These are phyloP conservation scores for Alternaria sp. DNA, from an alignment of 2,329 filamentous ascomycete genomes.

Conservation along the genomic window DNA sequence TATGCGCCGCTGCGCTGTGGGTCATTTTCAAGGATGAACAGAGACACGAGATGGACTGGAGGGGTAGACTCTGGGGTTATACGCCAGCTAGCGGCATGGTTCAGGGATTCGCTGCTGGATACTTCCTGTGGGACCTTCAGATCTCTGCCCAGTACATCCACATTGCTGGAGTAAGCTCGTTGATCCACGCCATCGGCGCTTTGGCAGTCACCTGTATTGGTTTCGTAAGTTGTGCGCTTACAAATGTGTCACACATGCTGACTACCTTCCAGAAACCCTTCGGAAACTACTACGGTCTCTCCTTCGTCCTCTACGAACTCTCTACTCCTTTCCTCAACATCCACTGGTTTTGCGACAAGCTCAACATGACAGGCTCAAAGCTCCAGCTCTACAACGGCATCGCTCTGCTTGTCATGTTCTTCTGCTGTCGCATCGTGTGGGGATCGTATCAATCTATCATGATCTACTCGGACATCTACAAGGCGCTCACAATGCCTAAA, in stretches of 20 bases:
- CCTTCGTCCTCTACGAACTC: slow-evolving; percentile 86
- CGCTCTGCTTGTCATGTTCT: slow-evolving; percentile 74
- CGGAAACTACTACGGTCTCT: slow-evolving; percentile 80
- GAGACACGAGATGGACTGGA: slow-evolving; percentile 70
- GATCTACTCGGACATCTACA: slow-evolving; percentile 73
- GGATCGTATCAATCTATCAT: slow-evolving; percentile 73
- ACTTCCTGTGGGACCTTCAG: slow-evolving; percentile 83
- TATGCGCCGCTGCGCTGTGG: slow-evolving; percentile 75
- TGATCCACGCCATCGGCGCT: slow-evolving; percentile 78
- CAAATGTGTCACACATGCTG: slow-evolving; percentile 9
- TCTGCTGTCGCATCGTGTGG: slow-evolving; percentile 78
- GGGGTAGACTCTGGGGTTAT: slow-evolving; percentile 79
- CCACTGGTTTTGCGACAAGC: slow-evolving; percentile 91
- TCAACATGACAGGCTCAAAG: slow-evolving; percentile 76
- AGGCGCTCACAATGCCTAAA: slow-evolving; percentile 44
- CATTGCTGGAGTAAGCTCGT: slow-evolving; percentile 76
- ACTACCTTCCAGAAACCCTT: slow-evolving; percentile 71
- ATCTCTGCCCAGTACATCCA: slow-evolving; percentile 72
- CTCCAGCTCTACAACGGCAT: slow-evolving; percentile 81
- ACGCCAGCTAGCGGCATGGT: slow-evolving; percentile 76
- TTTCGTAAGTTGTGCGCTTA: slow-evolving; percentile 66
- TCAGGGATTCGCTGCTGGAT: slow-evolving; percentile 78
- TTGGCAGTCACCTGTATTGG: slow-evolving; percentile 77
- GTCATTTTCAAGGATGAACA: slow-evolving; percentile 72
- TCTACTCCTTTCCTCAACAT: slow-evolving; percentile 85